phyloP scores from a whole-genome alignment of 352 stramenopile genomes.

The Phytopythium sindhum region DNA sequence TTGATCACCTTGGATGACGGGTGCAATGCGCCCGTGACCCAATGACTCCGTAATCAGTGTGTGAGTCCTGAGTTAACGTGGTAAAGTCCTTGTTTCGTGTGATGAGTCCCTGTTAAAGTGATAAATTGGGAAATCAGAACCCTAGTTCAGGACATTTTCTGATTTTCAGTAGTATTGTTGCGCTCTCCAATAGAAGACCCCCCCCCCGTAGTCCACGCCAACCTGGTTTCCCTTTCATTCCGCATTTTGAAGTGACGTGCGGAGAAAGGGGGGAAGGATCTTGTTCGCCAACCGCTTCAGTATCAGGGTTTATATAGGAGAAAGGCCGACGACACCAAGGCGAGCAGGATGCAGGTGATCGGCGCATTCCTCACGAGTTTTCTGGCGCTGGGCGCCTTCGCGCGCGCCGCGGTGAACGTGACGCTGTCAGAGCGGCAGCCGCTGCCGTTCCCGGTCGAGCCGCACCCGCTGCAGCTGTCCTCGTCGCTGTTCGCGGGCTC shows the following conservation, averaged over 20 bases:
- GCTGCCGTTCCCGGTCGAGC: slow-evolving; percentile 50
- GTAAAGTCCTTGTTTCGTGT: not conserved
- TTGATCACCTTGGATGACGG: not conserved
- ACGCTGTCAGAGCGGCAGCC: slow-evolving; percentile 4
- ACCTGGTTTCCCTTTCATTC: not conserved
- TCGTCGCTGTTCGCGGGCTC: slow-evolving; percentile 45
- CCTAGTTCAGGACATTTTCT: not conserved
- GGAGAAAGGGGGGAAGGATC: not conserved
- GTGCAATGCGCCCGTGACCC: not conserved
- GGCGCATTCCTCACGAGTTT: not conserved
- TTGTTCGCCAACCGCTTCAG: not conserved
- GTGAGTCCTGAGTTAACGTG: not conserved
- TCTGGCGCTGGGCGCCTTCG: not conserved
- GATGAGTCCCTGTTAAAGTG: no score
- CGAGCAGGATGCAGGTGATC: not conserved
- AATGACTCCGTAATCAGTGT: not conserved
- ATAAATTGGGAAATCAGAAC: not conserved
- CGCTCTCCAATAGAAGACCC: not conserved
- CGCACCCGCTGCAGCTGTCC: slow-evolving; percentile 52
- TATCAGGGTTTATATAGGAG: not conserved
- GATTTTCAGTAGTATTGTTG: not conserved
- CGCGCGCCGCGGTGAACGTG: slow-evolving; percentile 1
- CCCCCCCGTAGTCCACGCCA: not conserved
- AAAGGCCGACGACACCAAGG: not conserved
- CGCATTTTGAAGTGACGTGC: slow-evolving; percentile 1